Conservation (phyloP, 2,329 filamentous ascomycete genomes). For the Aspergillus vadensis region DNA sequence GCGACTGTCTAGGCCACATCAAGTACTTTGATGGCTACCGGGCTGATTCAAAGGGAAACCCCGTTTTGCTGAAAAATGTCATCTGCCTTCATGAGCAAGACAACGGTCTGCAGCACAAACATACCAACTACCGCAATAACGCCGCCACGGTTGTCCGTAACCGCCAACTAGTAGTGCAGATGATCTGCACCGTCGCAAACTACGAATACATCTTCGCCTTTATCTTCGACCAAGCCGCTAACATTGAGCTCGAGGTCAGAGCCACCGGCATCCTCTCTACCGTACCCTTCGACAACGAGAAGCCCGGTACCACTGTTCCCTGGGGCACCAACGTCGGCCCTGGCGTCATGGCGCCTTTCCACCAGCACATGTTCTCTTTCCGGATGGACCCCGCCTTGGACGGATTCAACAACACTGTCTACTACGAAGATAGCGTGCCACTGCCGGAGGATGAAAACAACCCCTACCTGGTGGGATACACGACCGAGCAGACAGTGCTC, state of each 20-base stretch:
- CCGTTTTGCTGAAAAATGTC: conserved; percentile 63
- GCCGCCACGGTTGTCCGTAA: conserved; percentile 66
- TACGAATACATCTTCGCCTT: conserved; percentile 75
- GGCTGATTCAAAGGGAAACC: conserved; percentile 60
- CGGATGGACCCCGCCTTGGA: conserved; percentile 65
- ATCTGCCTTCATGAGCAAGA: conserved; percentile 74
- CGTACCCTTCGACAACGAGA: conserved; percentile 63
- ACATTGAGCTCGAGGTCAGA: conserved; percentile 67
- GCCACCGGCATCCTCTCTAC: conserved; percentile 70
- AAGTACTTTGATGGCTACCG: conserved; percentile 66
- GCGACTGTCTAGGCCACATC: conserved; percentile 71
- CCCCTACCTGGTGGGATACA: conserved; percentile 64
- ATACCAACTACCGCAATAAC: conserved; percentile 70
- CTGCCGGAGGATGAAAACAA: conserved; percentile 59
- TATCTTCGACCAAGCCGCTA: conserved; percentile 71
- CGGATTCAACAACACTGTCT: conserved; percentile 57
- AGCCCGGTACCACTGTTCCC: conserved; percentile 60
- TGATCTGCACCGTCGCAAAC: conserved; percentile 71
- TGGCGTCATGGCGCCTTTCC: conserved; percentile 68
- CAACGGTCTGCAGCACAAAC: conserved; percentile 69
- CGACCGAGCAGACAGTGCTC: conserved; percentile 55
- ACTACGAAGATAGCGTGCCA: conserved; percentile 58
- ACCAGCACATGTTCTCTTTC: conserved; percentile 76
- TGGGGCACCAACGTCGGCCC: conserved; percentile 71
- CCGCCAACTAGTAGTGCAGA: conserved; percentile 67